Conservation (phyloP, 2,329 filamentous ascomycete genomes). For the Aaosphaeria pasadenensis region DNA sequence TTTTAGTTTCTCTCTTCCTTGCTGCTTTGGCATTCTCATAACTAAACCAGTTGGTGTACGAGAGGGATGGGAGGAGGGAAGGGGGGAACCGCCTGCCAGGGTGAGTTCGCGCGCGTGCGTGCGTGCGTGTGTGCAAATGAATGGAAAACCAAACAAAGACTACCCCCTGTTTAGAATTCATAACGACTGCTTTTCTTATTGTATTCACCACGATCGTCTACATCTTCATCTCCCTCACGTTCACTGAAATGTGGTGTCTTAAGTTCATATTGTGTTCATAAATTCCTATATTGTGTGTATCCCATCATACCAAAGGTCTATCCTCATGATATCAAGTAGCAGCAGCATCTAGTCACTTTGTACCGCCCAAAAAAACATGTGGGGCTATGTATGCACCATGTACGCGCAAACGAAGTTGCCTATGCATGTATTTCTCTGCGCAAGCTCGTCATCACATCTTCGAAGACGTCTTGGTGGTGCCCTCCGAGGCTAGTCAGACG, state of each 20-base stretch:
- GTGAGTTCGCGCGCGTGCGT: no score
- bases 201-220: no score
- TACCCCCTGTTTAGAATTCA: conserved; percentile 27
- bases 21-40: background rate
- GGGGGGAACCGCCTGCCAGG: no score
- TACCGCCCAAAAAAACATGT: background rate
- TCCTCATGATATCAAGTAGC: background rate
- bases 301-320: no score
- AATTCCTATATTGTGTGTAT: no score
- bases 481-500: conserved; percentile 42
- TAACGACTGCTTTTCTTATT: conserved; percentile 1
- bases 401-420: no score
- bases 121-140: background rate
- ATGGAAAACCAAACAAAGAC: conserved; percentile 13
- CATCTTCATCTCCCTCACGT: no score
- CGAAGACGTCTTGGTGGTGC: background rate
- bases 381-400: no score
- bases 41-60: background rate
- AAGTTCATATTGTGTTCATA: no score
- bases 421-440: background rate
- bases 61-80: conserved; percentile 2
- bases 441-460: conserved; percentile 1
- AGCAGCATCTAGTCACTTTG: background rate
- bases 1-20: background rate
- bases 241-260: no score